A percentile compares a stretch with the other conserved stretches of the same genome.
phyloP scores from a whole-genome alignment of 495 filamentous ascomycete species.

The Annulohypoxylon maeteangense region DNA sequence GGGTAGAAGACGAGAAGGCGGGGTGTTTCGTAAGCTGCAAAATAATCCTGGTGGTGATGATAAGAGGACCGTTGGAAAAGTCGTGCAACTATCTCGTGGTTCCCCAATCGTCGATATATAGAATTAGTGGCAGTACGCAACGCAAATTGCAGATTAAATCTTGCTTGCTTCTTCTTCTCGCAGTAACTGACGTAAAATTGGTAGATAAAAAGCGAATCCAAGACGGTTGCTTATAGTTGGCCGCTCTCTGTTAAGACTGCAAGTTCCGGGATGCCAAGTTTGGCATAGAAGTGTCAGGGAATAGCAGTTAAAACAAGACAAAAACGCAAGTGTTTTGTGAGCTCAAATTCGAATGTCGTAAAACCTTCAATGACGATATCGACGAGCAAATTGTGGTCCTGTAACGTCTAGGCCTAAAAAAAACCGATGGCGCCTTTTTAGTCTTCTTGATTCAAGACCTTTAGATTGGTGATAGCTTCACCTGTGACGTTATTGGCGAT shows the following conservation, averaged over 20 bases:
- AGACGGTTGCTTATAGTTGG: constrained; percentile 16
- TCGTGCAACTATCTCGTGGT: constrained; percentile 26
- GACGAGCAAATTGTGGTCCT: constrained; percentile 35
- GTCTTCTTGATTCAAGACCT: constrained; percentile 5
- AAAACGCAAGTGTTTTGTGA: constrained; percentile 24
- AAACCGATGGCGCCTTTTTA: constrained; percentile 23
- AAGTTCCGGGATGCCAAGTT: constrained; percentile 36
- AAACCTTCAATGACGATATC: constrained; percentile 45
- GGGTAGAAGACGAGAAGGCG: constrained; percentile 29
- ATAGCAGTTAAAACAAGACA: constrained; percentile 28
- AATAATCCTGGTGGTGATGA: constrained; percentile 5
- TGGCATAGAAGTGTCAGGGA: constrained; percentile 21
- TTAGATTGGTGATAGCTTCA: constrained; percentile 23
- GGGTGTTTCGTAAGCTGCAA: constrained; percentile 29
- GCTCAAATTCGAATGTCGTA: constrained; percentile 31
- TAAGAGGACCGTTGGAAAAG: background rate
- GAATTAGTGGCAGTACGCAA: constrained; percentile 6
- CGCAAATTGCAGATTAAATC: constrained; percentile 6
- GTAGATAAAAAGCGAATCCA: constrained; percentile 15
- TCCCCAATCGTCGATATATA: constrained; percentile 7
- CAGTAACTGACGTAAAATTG: constrained; percentile 7
- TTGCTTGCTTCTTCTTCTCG: constrained; percentile 2
- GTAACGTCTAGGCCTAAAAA: constrained; percentile 24
- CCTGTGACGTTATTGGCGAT: constrained; percentile 32
- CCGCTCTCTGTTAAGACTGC: constrained; percentile 23